phyloP scores from a whole-genome alignment of 352 stramenopile genomes.

The Globisporangium iwayamae region DNA sequence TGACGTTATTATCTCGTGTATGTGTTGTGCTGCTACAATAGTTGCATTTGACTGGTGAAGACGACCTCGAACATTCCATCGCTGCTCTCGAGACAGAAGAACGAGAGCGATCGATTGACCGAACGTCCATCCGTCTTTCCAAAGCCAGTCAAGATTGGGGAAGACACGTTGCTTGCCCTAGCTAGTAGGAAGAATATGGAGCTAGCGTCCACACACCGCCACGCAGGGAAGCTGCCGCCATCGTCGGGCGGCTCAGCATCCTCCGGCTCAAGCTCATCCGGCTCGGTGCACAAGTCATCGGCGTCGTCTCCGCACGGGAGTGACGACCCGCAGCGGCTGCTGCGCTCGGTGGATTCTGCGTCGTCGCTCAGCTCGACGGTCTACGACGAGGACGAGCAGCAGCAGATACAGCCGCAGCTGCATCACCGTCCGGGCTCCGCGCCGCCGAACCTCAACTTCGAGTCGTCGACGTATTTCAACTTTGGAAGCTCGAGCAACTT shows the following conservation, averaged over 20 bases:
- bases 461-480: conserved; percentile 40
- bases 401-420: conserved; percentile 2
- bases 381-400: conserved; percentile 25
- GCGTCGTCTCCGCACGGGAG: conserved; percentile 6
- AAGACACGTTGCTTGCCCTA: conserved; percentile 3
- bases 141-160: conserved; percentile 9
- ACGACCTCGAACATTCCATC: neutral
- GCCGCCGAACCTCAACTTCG: conserved; percentile 31
- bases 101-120: neutral
- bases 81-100: neutral
- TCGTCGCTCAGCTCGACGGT: conserved; percentile 25
- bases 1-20: neutral
- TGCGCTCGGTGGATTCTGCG: conserved; percentile 20
- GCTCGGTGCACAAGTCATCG: conserved; percentile 7
- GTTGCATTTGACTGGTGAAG: neutral
- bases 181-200: conserved; percentile 10
- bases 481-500: conserved; percentile 44
- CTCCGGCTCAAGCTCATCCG: neutral
- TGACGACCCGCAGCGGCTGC: conserved; percentile 14
- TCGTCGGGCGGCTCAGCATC: conserved; percentile 3
- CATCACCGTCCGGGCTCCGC: conserved; percentile 16
- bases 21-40: neutral
- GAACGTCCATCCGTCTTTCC: neutral
- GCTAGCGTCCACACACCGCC: conserved; percentile 8
- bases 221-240: neutral